Evolutionary conservation across 2,329 filamentous ascomycete genomes (phyloP), one percentile per base, ranked within the genome.

Genomic region (Cladosporium sphaerospermum): DNA sequence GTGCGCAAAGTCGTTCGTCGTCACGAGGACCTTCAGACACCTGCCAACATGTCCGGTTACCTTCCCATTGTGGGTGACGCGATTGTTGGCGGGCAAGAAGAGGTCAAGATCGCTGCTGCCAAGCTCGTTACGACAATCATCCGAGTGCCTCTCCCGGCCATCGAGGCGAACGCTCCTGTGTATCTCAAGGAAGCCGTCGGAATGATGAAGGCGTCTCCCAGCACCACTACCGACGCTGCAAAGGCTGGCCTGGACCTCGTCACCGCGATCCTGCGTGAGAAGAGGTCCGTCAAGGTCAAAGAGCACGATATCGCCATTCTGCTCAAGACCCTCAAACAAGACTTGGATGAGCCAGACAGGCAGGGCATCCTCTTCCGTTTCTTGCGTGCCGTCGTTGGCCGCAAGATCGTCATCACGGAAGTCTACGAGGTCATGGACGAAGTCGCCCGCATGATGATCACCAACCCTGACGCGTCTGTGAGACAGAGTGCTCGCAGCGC

Each of bases 311-410:
- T 97, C 16, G 89, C 93, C 42, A 85, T 89, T 68, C 74, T 99
- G 2, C 81, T 97, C 3, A 82, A 84, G 57, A 87, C 88, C 55
- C 75, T 97, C 48, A 87, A 90, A 61, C 84, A 90, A 28, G 92
- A 97, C 64, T 79, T 99, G 45, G 95, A 95, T 31, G 89, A 97
- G 66, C 90, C 92, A 3, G 85, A 96, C 59, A 85, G 91, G 56
- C 89, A 96, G 58, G 91, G 95, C 61, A 83, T 96, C 40, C 93
- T 89, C 0, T 99, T 99, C 74, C 95, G 89, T 64, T 97, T 99
- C 70, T 73, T 99, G 54, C 86, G 91, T 40, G 87, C 89, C 1
- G 84, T 97, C 23, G 81, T 99, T 65, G 86, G 88, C 50, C 83
- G 91, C 14, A 92, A 87, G 66, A 78, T 97, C 41, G 81, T 96